phyloP scores from a whole-genome alignment of 257 asterid species.

The Capsicum baccatum region DNA sequence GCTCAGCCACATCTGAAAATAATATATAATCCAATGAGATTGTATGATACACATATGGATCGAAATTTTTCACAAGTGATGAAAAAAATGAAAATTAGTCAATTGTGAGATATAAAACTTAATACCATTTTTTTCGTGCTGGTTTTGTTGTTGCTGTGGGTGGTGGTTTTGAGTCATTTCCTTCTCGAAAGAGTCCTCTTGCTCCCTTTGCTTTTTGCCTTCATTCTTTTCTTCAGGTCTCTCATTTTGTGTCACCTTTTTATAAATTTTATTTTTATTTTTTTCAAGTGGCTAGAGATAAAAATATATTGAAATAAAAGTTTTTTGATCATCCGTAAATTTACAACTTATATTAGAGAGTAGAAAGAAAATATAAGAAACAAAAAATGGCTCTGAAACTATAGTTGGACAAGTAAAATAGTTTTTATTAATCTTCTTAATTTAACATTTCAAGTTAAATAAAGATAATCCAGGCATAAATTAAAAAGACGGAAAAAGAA shows the following conservation, averaged over 20 bases:
- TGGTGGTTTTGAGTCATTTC: background rate
- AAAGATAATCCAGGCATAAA: background rate
- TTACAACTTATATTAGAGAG: background rate
- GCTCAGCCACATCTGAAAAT: background rate
- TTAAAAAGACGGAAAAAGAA: background rate
- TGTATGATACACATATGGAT: background rate
- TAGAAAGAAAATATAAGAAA: background rate
- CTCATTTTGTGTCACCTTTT: background rate
- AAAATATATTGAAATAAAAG: background rate
- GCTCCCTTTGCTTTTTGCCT: background rate
- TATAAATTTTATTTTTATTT: background rate
- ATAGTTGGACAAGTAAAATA: no score
- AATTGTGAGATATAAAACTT: background rate
- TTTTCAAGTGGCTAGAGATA: background rate
- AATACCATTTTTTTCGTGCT: background rate
- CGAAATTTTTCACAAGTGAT: background rate
- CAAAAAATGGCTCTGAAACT: background rate
- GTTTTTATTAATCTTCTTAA: background rate
- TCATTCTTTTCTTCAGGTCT: background rate
- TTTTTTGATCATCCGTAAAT: background rate
- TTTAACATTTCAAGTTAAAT: background rate
- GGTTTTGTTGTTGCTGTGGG: no score
- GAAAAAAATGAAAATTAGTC: background rate
- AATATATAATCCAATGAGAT: background rate
- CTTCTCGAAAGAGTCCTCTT: background rate